Percentiles rank a stretch among this genome's conserved stretches.
Conservation (phyloP, 108 stramenopile species). For the Nitzschia sp. region DNA sequence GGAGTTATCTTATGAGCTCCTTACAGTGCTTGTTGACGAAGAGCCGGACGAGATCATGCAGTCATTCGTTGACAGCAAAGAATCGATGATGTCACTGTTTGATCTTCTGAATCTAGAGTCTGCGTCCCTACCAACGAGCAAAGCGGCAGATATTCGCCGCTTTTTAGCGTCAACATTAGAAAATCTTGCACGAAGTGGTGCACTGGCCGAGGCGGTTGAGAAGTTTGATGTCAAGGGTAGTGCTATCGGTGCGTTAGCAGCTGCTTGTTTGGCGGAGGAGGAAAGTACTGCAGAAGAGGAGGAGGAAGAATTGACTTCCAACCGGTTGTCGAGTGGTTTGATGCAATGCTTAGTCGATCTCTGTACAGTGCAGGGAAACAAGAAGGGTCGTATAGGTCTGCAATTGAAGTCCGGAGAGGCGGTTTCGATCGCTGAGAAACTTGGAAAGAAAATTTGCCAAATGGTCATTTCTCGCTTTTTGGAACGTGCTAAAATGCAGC, state of each 20-base stretch:
- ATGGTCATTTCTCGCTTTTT: conserved; percentile 78
- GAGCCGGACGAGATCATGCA: conserved; percentile 54
- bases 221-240: conserved; percentile 51
- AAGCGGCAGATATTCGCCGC: conserved; percentile 38
- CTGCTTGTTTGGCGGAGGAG: conserved; percentile 62
- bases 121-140: conserved; percentile 13
- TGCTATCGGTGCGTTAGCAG: conserved; percentile 70
- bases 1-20: conserved; percentile 56
- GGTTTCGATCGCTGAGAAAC: conserved; percentile 50
- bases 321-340: conserved; percentile 49
- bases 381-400: background rate
- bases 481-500: conserved; percentile 58
- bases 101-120: conserved; percentile 60
- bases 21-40: conserved; percentile 41
- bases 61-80: conserved; percentile 54
- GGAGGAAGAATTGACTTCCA: conserved; percentile 51
- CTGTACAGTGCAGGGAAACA: conserved; percentile 28
- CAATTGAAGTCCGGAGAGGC: conserved; percentile 42
- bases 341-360: conserved; percentile 65
- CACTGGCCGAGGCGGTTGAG: conserved; percentile 54
- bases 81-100: conserved; percentile 58
- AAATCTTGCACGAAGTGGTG: conserved; percentile 57
- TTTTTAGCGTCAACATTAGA: conserved; percentile 54
- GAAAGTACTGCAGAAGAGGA: conserved; percentile 44
- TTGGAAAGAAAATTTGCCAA: conserved; percentile 68